Evolutionary conservation across 306 rosid genomes (phyloP), one percentile per base, ranked within the genome.

Genomic region (Corylus avellana): DNA sequence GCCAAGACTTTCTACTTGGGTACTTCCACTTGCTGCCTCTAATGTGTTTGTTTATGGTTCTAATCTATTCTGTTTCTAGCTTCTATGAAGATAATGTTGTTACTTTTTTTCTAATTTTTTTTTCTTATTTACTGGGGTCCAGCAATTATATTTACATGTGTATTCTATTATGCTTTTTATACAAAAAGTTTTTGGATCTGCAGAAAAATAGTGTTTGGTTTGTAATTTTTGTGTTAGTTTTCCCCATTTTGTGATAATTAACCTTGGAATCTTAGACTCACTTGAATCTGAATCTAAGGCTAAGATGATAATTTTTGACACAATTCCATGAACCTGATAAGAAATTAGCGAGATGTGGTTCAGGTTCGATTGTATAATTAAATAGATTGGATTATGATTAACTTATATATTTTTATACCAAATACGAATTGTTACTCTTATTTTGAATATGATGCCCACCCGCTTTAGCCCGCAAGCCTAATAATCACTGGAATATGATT

Each of bases 1-100:
- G 98, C 98, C 56, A 94, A 94, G 77, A 94, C 98, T 5, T 94
- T 94, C 83, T 92, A 92, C 81, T 82, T 94, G 50, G 98, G 98
- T 95, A 84, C 56, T 35, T 57, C 50, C 50, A 54, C 77, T 20
- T 5, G 42, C 35, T 18, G 12, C 61, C 58, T 20, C 71, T 56
- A 62, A 14, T 7, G 22, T 12, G 20, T 7, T 56, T 35, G 53
- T 64, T 46, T 64, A 58, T 72, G 78, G 59, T 35, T 67, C 51
- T 67, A 8, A 35, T 16, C 48, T 35, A 14, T 35, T 64, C 48
- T 16, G 20, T 64, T 35, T 64, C 11, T 64, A 7, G 8, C 47
- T 16, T 64, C 32, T 20, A 32, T 29, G 25, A 35, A 35, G 22
- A 64, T 35, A 64, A 64, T 7, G 4, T 17, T 37, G 46, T 59